Evolutionary conservation across 345 rosid genomes (phyloP), one percentile per base, ranked within the genome.

Genomic region (Brassica incana): DNA sequence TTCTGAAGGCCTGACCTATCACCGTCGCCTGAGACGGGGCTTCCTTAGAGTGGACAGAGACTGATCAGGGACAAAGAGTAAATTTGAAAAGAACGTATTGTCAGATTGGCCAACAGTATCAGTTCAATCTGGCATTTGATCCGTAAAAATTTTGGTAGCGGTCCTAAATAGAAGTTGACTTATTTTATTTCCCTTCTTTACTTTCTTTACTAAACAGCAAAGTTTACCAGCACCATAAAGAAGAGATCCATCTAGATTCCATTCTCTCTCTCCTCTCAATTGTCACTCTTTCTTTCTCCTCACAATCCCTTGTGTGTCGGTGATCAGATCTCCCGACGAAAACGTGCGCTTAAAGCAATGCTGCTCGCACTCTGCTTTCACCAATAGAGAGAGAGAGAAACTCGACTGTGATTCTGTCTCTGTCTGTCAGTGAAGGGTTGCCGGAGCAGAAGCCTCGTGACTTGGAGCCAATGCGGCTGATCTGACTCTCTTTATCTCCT

Each of bases 381-480:
- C 5, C 54, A 58, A 65, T 72, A 50, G n/a, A 9, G 50, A 38
- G 11, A 58, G 78, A 59, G 67, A 85, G 85, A 86, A 45, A 87
- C 77, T 78, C 69, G 84, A 74, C 69, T 68, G 35, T 54, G 78
- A 77, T 75, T 72, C 62, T 84, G 74, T 81, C 82, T 36, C 40
- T 36, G 0, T 70, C 78, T 86, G 66, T 76, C 65, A 71, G 85
- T 71, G 74, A 72, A 76, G 29, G 77, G 71, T 43, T 86, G 76
- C 65, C 86, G 88, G 83, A 84, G 89, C 76, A 82, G 84, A 76
- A 88, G 85, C 16, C 73, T 90, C 81, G 75, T 86, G 36, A 89
- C 89, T 69, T 82, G 92, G 82, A 85, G 92, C 78, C 88, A 89
- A 87, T 94, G 97, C 75, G 97, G 93, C 54, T 94, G 87, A 92